phyloP scores from a whole-genome alignment of 495 filamentous ascomycete genomes.

The Articulospora tetracladia region DNA sequence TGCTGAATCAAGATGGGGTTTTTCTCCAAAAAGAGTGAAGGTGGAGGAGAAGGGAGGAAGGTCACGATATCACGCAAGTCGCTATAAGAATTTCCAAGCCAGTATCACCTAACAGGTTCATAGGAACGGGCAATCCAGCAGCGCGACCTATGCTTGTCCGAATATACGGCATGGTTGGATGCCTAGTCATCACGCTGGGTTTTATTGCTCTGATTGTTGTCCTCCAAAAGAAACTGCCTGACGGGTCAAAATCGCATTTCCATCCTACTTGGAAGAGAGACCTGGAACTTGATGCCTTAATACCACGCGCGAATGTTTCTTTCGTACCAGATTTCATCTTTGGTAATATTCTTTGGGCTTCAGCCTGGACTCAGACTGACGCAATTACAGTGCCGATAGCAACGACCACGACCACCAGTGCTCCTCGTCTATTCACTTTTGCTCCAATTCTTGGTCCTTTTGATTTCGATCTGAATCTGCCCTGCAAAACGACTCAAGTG shows the following conservation, averaged over 20 bases:
- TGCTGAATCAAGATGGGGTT: background rate
- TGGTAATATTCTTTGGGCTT: background rate
- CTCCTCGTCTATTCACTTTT: background rate
- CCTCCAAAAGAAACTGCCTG: conserved; percentile 9
- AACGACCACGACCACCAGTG: background rate
- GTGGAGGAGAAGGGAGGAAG: background rate
- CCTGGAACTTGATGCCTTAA: background rate
- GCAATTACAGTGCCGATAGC: background rate
- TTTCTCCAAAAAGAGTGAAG: background rate
- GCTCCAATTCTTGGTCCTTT: background rate
- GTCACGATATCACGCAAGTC: conserved; percentile 1
- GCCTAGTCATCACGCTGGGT: conserved; percentile 3
- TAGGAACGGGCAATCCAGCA: conserved; percentile 8
- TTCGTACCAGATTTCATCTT: background rate
- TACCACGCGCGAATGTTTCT: background rate
- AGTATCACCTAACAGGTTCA: background rate
- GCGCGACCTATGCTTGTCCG: conserved; percentile 1
- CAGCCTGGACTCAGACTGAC: background rate
- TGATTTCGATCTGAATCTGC: background rate
- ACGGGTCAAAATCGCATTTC: conserved; percentile 6
- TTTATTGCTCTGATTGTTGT: conserved; percentile 9
- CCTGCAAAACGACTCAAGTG: background rate
- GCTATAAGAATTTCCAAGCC: background rate
- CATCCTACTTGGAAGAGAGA: conserved; percentile 1
- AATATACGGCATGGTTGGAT: conserved; percentile 13